Evolutionary conservation across 257 asterid genomes (phyloP), one percentile per base, ranked within the genome.

Genomic region (Ajuga chamaepitys): DNA sequence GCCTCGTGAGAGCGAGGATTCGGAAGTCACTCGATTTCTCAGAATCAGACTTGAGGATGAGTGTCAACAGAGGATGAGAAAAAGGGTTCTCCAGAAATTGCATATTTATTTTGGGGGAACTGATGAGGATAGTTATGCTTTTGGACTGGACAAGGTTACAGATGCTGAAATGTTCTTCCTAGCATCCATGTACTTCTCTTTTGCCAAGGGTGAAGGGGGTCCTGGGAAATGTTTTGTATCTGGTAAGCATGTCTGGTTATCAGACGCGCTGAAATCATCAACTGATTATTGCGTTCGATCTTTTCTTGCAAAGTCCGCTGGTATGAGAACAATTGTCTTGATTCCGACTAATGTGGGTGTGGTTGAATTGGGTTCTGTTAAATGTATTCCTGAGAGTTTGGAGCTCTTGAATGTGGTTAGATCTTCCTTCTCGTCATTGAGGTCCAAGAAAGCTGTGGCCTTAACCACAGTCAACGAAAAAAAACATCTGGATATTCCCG

Each of bases 111-210:
- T 85, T 75, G 97, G 97, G 58, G 97, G 89, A 12, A 70, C 80
- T 2, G 90, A 85, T 1, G 95, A 90, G 67, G 97, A 87, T 65
- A 79, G 85, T 64, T 90, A 82, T 62, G 95, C 95, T 26, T 75
- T 85, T 64, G 95, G 86, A 22, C 72, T 90, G 81, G 97, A 90
- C 75, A 81, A 83, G 77, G 92, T 90, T 42, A 90, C 97, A 0
- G 95, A 90, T 70, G 83, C 84, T 12, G 97, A 90, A 63, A 79
- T 90, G 88, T 90, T 90, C 66, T 90, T 90, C 72, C 77, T 90
- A 21, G 91, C 97, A 0, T 90, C 97, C 0, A 90, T 90, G 97
- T 90, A 90, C 77, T 90, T 87, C 24, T 82, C 85, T 18, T 90
- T 85, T 53, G 85, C 87, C 13, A 70, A 73, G 55, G 92, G 87